Conservation (phyloP, 2,329 filamentous ascomycete genomes). For the Aspergillus sp. region DNA sequence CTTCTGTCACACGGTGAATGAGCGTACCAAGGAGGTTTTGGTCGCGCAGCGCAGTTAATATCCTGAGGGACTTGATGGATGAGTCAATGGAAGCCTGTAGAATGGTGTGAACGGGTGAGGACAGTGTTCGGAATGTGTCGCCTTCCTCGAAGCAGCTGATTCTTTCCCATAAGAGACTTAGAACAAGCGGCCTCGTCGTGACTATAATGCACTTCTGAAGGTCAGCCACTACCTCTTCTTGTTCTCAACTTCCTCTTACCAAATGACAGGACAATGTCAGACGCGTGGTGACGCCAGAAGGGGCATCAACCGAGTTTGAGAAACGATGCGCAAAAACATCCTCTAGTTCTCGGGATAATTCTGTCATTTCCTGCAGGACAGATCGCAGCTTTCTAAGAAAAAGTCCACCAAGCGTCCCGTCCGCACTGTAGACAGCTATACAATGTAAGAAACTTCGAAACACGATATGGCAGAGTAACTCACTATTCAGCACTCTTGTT, state of each 20-base stretch:
- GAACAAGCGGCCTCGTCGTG: constrained; percentile 21
- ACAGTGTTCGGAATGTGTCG: constrained; percentile 15
- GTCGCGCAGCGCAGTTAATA: constrained; percentile 20
- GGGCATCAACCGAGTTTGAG: constrained; percentile 33
- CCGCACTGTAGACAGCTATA: constrained; percentile 34
- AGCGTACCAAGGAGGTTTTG: constrained; percentile 22
- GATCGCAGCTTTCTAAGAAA: constrained; percentile 32
- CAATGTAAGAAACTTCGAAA: not conserved
- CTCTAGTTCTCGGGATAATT: constrained; percentile 33
- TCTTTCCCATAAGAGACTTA: constrained; percentile 19
- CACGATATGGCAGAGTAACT: constrained; percentile 7
- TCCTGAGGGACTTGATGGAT: constrained; percentile 19
- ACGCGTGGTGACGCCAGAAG: constrained; percentile 37
- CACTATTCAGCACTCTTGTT: constrained; percentile 38
- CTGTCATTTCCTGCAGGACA: constrained; percentile 31
- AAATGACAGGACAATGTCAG: constrained; percentile 31
- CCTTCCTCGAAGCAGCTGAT: constrained; percentile 16
- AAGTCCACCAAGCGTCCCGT: constrained; percentile 23
- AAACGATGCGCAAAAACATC: constrained; percentile 33
- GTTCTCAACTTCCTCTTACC: constrained; percentile 14
- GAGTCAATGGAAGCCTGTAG: constrained; percentile 22
- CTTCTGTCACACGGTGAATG: not conserved
- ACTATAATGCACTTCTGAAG: constrained; percentile 25
- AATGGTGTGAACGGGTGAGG: constrained; percentile 19
- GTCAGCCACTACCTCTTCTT: not conserved